Percentiles rank a stretch among this genome's conserved stretches.
Evolutionary conservation across 169 alveolate species (phyloP).

Genomic region (Eimeria acervulina): DNA sequence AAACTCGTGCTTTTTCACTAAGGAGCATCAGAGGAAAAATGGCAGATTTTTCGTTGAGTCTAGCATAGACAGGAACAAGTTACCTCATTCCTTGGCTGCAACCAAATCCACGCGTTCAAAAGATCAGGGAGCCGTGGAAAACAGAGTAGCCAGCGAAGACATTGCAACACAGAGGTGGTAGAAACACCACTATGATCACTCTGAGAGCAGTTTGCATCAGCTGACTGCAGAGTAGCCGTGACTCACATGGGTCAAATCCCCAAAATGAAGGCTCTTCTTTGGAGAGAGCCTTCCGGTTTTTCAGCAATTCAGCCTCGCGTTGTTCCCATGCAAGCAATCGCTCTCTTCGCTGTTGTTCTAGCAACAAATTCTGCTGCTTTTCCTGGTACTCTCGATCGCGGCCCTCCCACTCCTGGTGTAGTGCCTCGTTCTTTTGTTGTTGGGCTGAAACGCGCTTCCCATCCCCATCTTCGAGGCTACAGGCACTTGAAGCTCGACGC

Average conservation of each 20-base stretch:
- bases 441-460: constrained; percentile 55
- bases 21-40: background rate
- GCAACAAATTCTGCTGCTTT: constrained; percentile 40
- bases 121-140: background rate
- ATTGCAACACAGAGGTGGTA: background rate
- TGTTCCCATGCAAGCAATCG: constrained; percentile 64
- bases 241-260: constrained; percentile 79
- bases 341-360: constrained; percentile 66
- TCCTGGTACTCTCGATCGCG: constrained; percentile 76
- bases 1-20: background rate
- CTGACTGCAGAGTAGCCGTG: background rate
- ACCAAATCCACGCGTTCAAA: background rate
- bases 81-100: background rate
- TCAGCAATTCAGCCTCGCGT: constrained; percentile 66
- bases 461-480: constrained; percentile 46
- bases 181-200: background rate
- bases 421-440: constrained; percentile 72
- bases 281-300: constrained; percentile 70
- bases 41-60: background rate
- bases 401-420: constrained; percentile 52
- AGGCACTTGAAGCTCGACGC: constrained; percentile 74
- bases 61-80: background rate
- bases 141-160: background rate
- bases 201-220: background rate
- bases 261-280: constrained; percentile 73